phyloP scores from a whole-genome alignment of 192 early-diverging fungal species.

The Coemansia sp. region DNA sequence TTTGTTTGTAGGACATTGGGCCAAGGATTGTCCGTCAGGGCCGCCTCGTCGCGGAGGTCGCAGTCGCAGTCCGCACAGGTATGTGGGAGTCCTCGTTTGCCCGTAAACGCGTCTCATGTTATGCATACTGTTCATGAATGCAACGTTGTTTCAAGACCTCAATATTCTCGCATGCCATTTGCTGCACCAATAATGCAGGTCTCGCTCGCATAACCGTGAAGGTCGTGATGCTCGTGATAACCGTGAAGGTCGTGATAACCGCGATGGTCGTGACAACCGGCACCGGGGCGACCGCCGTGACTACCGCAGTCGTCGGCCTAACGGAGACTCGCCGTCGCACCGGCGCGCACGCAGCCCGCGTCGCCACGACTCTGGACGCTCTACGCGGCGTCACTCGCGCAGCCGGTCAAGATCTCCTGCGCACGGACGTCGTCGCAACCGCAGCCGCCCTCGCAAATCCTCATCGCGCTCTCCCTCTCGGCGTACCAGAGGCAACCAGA shows the following conservation, averaged over 20 bases:
- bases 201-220: conserved; percentile 18
- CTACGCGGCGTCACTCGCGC: conserved; percentile 21
- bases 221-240: background rate
- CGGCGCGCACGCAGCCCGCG: conserved; percentile 11
- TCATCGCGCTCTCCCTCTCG: conserved; percentile 12
- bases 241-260: conserved; percentile 8
- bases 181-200: conserved; percentile 15
- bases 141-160: too few species aligned
- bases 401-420: conserved; percentile 21
- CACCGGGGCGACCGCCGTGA: conserved; percentile 14
- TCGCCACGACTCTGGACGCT: conserved; percentile 6
- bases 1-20: conserved; percentile 43
- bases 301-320: conserved; percentile 10
- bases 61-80: conserved; percentile 48
- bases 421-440: conserved; percentile 2
- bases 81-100: conserved; percentile 11
- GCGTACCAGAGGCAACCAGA: conserved; percentile 3
- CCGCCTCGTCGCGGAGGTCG: conserved; percentile 16
- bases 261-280: background rate
- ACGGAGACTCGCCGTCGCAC: conserved; percentile 15
- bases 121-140: too few species aligned
- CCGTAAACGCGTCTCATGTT: too few species aligned
- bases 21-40: conserved; percentile 41
- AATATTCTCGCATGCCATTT: background rate
- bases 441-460: conserved; percentile 13